Percentiles rank a stretch among this genome's conserved stretches.
Evolutionary conservation across 2,329 filamentous ascomycete genomes (phyloP).

Genomic region (Colletotrichum sansevieriae): DNA sequence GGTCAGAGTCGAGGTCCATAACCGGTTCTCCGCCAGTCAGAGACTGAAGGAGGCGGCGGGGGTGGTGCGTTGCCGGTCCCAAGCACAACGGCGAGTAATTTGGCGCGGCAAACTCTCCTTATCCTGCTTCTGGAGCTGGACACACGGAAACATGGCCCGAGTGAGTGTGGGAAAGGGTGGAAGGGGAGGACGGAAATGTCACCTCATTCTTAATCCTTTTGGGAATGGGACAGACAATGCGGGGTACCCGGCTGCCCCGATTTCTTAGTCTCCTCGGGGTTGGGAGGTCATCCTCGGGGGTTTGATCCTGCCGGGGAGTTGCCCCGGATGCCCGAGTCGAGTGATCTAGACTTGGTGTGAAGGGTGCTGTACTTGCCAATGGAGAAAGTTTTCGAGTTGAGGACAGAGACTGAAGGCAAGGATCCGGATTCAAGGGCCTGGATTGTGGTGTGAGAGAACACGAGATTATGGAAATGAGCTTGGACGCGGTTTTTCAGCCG

Average conservation of each 20-base stretch:
- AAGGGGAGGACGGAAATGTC: constrained; percentile 37
- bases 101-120: constrained; percentile 34
- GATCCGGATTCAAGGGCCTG: not conserved
- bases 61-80: constrained; percentile 15
- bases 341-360: not conserved
- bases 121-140: constrained; percentile 36
- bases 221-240: constrained; percentile 35
- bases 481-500: not conserved
- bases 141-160: constrained; percentile 38
- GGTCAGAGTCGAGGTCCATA: constrained; percentile 36
- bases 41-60: constrained; percentile 1
- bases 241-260: constrained; percentile 33
- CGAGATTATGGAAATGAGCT: constrained; percentile 5
- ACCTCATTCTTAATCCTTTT: constrained; percentile 40
- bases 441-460: not conserved
- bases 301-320: constrained; percentile 16
- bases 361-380: not conserved
- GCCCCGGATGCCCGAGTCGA: constrained; percentile 26
- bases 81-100: constrained; percentile 18
- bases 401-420: not conserved
- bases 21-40: constrained; percentile 23
- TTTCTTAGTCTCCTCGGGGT: not conserved
- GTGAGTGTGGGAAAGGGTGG: constrained; percentile 13
- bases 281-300: constrained; percentile 19
- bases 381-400: not conserved